Evolutionary conservation across 495 filamentous ascomycete genomes (phyloP).

Genomic region (Xylaria sp.): DNA sequence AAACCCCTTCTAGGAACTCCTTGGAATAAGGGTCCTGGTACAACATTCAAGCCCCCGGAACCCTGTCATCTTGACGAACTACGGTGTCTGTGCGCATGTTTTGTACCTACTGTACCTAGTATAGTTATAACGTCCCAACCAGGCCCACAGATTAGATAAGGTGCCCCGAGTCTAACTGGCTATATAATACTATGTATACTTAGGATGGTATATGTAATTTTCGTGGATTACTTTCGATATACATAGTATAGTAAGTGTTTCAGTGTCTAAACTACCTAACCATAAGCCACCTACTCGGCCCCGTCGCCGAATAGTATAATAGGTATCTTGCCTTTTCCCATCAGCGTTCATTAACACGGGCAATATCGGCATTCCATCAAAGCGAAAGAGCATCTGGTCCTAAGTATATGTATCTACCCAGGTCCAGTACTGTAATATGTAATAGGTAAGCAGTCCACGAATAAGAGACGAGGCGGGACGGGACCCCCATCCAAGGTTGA

Average conservation of each 20-base stretch:
- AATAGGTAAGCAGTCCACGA: not conserved
- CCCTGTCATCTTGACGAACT: conserved; percentile 20
- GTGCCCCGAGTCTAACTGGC: not conserved
- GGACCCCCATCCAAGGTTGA: not conserved
- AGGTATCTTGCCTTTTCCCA: not conserved
- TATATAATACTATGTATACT: too few relatives aligned
- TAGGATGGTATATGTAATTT: too few relatives aligned
- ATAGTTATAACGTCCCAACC: conserved; percentile 8
- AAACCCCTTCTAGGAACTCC: conserved; percentile 9
- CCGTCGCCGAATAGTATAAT: not conserved
- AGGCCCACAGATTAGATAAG: conserved; percentile 7
- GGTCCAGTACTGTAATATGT: not conserved
- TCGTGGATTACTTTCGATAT: not conserved
- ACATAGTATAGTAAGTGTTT: not conserved
- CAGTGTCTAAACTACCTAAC: not conserved
- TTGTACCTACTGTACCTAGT: not conserved
- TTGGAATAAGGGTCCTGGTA: conserved; percentile 19
- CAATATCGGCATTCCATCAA: not conserved
- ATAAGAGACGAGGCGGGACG: too few relatives aligned
- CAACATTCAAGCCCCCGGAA: not conserved
- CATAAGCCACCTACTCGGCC: not conserved
- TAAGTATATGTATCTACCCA: not conserved
- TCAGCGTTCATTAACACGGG: not conserved
- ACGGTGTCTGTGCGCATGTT: not conserved
- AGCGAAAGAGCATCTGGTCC: not conserved